Percentiles rank a stretch among this genome's conserved stretches.
phyloP scores from a whole-genome alignment of 2,329 filamentous ascomycete species.

The Colletotrichum noveboracense region DNA sequence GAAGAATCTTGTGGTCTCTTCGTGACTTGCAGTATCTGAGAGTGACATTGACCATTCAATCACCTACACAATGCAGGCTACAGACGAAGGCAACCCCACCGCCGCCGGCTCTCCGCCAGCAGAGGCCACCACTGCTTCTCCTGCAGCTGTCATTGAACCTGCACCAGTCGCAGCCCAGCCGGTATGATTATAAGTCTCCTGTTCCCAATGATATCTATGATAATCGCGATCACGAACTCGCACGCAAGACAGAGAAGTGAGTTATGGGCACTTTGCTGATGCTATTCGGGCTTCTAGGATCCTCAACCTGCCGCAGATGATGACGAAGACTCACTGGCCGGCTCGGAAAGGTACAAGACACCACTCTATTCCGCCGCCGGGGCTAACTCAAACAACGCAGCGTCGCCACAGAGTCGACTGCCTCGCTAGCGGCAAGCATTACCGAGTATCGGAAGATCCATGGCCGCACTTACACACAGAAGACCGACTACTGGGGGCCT shows the following conservation, averaged over 20 bases:
- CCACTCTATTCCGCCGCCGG: not conserved
- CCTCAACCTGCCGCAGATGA: not conserved
- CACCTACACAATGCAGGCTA: not conserved
- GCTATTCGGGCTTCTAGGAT: not conserved
- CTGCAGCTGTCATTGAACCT: not conserved
- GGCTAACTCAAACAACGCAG: not conserved
- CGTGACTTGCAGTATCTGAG: not conserved
- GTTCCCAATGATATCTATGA: not conserved
- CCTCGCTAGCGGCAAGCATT: slow-evolving; percentile 3
- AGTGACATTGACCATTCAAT: not conserved
- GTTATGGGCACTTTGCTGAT: not conserved
- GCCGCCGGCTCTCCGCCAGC: not conserved
- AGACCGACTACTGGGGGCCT: slow-evolving; percentile 18
- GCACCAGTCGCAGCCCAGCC: not conserved
- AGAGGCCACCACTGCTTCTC: not conserved
- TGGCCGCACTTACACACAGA: slow-evolving; percentile 14
- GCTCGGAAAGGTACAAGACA: not conserved
- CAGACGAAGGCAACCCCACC: not conserved
- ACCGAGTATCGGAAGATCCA: slow-evolving; percentile 13
- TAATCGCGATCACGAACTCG: not conserved
- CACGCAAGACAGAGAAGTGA: not conserved
- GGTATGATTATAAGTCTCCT: not conserved
- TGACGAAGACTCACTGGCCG: not conserved
- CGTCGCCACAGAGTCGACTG: not conserved
- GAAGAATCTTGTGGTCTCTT: not conserved